Conservation (phyloP, 345 rosid species). For the Pugionium dolabratum region DNA sequence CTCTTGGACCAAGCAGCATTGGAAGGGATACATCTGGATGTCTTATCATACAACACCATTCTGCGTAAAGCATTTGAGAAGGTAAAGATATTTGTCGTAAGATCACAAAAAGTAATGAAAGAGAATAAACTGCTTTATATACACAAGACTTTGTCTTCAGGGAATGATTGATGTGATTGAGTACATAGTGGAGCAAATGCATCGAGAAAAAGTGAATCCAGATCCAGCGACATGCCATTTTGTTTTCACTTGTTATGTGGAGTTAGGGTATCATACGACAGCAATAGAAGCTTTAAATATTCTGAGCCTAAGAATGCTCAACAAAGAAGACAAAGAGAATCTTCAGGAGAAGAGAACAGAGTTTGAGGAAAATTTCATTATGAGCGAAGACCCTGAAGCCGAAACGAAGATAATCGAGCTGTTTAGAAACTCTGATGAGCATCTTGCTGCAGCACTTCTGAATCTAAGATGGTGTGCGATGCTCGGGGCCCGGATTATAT, state of each 20-base stretch:
- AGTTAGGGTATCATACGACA: constrained; percentile 43
- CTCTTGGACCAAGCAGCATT: constrained; percentile 55
- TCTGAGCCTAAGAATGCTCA: constrained; percentile 68
- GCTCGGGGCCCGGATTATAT: constrained; percentile 49
- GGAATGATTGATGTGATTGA: constrained; percentile 68
- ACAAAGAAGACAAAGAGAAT: constrained; percentile 37
- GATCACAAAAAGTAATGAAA: constrained; percentile 34
- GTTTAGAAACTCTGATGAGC: constrained; percentile 46
- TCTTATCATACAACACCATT: constrained; percentile 62
- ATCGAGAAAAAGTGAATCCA: constrained; percentile 55
- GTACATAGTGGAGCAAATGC: constrained; percentile 62
- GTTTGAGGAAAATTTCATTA: constrained; percentile 56
- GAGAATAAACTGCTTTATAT: not conserved
- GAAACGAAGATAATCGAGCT: constrained; percentile 55
- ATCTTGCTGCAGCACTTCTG: constrained; percentile 55
- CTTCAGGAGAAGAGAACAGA: constrained; percentile 48
- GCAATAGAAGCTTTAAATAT: constrained; percentile 81
- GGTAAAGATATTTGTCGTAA: constrained; percentile 47
- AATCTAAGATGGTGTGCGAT: constrained; percentile 80
- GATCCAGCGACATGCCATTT: constrained; percentile 66
- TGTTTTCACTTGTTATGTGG: constrained; percentile 56
- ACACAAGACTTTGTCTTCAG: constrained; percentile 37
- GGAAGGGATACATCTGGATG: constrained; percentile 54
- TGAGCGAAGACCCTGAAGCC: constrained; percentile 51
- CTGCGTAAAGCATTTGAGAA: constrained; percentile 52